phyloP scores from a whole-genome alignment of 495 filamentous ascomycete species.

The Neurospora sp. region DNA sequence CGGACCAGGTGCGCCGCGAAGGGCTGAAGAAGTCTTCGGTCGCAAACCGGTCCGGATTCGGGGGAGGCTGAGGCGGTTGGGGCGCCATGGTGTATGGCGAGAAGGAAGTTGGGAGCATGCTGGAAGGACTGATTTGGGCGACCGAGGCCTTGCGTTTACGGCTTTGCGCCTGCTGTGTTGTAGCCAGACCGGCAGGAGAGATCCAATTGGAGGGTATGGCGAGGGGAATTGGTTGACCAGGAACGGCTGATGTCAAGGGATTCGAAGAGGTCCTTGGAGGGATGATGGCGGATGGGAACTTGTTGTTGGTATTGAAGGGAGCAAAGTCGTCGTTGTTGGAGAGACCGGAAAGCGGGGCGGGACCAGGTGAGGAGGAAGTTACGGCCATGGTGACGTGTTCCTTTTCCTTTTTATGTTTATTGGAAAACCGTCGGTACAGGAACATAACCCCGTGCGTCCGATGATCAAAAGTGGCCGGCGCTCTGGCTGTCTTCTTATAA shows the following conservation, averaged over 20 bases:
- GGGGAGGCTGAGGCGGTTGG: constrained; percentile 20
- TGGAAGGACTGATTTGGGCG: constrained; percentile 9
- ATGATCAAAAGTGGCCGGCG: not conserved
- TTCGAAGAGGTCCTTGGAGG: constrained; percentile 66
- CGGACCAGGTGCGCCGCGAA: constrained; percentile 46
- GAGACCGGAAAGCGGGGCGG: not conserved
- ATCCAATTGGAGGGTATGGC: constrained; percentile 14
- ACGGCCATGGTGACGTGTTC: constrained; percentile 20
- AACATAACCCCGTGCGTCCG: constrained; percentile 9
- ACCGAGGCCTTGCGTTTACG: constrained; percentile 27
- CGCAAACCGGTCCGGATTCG: constrained; percentile 36
- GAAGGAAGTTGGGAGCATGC: constrained; percentile 12
- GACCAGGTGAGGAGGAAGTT: constrained; percentile 6
- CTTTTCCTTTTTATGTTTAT: constrained; percentile 6
- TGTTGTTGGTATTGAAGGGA: constrained; percentile 6
- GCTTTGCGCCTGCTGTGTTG: constrained; percentile 14
- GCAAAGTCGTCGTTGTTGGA: not conserved
- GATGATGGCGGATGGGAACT: constrained; percentile 61
- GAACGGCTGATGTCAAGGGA: constrained; percentile 13
- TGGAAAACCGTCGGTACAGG: constrained; percentile 11
- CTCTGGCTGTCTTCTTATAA: not conserved
- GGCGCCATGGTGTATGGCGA: constrained; percentile 22
- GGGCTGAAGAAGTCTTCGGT: constrained; percentile 35
- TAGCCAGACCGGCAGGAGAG: not conserved
- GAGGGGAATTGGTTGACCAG: constrained; percentile 1